A percentile compares a stretch with the other conserved stretches of the same genome.
Evolutionary conservation across 139 green algal species (phyloP).

Genomic region (Chlorella sp.): DNA sequence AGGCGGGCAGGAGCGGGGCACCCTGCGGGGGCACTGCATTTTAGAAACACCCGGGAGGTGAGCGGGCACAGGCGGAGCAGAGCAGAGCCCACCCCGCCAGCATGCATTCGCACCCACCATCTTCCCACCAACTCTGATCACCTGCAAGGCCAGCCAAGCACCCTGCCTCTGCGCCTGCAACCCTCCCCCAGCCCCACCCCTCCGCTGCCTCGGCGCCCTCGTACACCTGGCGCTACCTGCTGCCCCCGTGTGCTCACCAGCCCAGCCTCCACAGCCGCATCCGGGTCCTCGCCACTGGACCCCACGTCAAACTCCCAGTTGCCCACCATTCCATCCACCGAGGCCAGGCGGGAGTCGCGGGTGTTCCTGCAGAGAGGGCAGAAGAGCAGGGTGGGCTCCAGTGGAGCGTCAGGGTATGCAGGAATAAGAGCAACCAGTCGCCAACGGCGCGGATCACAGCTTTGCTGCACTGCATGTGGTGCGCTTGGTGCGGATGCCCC

Average conservation of each 20-base stretch:
- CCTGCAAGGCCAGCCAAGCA: no score
- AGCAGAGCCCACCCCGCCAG: background rate
- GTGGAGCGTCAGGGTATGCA: no score
- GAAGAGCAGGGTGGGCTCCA: background rate
- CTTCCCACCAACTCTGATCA: background rate
- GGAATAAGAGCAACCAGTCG: no score
- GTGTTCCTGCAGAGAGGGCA: background rate
- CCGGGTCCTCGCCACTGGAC: background rate
- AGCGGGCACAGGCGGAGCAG: background rate
- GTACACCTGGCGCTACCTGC: no score
- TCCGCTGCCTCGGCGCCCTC: no score
- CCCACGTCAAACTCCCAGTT: background rate
- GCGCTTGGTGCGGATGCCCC: no score
- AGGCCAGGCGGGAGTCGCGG: background rate
- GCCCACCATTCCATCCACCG: conserved; percentile 11
- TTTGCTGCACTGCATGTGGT: no score
- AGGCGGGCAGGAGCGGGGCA: background rate
- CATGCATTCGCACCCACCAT: background rate
- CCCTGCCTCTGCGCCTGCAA: no score
- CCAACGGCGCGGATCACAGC: no score
- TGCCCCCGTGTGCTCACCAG: background rate
- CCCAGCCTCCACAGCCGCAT: background rate
- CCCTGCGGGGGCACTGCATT: no score
- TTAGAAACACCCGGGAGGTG: no score
- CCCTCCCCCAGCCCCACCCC: no score